A percentile compares a stretch with the other conserved stretches of the same genome.
Conservation (phyloP, 495 filamentous ascomycete species). For the Wilcoxina mikolae region DNA sequence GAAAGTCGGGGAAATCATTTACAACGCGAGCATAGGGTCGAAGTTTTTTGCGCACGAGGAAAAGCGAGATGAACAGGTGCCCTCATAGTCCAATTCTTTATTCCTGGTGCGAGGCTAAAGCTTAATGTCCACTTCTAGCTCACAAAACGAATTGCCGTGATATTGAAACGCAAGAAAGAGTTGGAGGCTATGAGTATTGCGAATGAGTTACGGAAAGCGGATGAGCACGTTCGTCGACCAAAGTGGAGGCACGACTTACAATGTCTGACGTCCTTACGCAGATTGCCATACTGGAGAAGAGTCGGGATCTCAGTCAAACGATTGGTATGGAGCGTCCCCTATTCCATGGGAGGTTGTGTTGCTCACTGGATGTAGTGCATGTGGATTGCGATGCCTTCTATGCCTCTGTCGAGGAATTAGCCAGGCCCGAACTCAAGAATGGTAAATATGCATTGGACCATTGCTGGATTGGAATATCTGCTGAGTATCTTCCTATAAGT, state of each 20-base stretch:
- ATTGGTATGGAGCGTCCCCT: not conserved
- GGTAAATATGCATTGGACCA: conserved; percentile 9
- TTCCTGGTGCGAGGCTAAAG: too few relatives aligned
- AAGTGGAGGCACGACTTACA: not conserved
- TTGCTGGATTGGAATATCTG: not conserved
- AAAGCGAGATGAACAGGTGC: conserved; percentile 45
- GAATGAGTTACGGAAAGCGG: conserved; percentile 55
- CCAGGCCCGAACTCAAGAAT: conserved; percentile 73
- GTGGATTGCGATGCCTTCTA: conserved; percentile 98
- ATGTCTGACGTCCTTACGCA: not conserved
- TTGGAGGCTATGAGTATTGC: conserved; percentile 64
- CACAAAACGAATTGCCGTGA: conserved; percentile 72
- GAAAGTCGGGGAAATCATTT: conserved; percentile 92
- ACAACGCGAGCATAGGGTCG: conserved; percentile 88
- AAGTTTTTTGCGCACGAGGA: conserved; percentile 96
- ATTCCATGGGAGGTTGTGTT: conserved; percentile 14
- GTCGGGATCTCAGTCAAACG: conserved; percentile 50
- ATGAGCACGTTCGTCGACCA: conserved; percentile 42
- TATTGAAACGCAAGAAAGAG: conserved; percentile 58
- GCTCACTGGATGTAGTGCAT: conserved; percentile 61
- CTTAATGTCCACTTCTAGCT: too few relatives aligned
- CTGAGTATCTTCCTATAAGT: conserved; percentile 30
- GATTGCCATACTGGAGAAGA: conserved; percentile 60
- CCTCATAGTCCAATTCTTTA: not conserved
- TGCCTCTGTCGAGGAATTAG: conserved; percentile 84